A percentile compares a stretch with the other conserved stretches of the same genome.
These are phyloP conservation scores for Asterella californica DNA, from an alignment of 225 moss, liverwort and hornwort genomes.

Conservation along the genomic window DNA sequence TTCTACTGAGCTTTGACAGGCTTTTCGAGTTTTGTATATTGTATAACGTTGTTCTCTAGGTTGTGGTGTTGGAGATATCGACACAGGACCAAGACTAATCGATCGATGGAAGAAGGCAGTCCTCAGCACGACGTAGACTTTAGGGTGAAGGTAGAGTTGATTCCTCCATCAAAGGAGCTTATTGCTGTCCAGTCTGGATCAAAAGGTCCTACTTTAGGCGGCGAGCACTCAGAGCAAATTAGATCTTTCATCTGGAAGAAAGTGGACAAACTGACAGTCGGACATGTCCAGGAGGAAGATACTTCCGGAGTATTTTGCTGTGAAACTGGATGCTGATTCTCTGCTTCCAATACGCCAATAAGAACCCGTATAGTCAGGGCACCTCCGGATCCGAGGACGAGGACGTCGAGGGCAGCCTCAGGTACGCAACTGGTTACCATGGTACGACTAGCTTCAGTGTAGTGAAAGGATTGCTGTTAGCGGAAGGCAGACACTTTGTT, in stretches of 20 bases:
- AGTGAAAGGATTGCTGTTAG: background rate
- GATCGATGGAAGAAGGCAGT: background rate
- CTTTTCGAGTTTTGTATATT: too few relatives aligned
- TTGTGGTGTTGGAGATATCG: too few relatives aligned
- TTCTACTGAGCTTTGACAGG: too few relatives aligned
- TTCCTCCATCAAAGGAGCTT: background rate
- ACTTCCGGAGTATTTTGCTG: background rate
- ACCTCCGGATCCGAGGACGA: background rate
- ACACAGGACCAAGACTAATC: background rate
- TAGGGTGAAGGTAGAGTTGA: background rate
- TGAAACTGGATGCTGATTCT: background rate
- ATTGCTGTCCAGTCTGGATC: background rate
- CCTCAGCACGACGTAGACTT: constrained; percentile 3
- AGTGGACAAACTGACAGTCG: background rate
- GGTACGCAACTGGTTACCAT: constrained; percentile 3
- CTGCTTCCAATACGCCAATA: background rate
- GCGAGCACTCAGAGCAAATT: background rate
- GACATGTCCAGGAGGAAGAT: background rate
- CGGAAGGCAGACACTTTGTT: background rate
- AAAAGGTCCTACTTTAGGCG: background rate
- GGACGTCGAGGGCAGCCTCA: background rate
- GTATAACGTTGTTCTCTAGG: too few relatives aligned
- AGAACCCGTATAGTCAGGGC: background rate
- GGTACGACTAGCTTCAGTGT: background rate
- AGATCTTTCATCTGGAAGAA: constrained; percentile 2